Percentiles rank a stretch among this genome's conserved stretches.
These are phyloP conservation scores for Colletotrichum endophyticum DNA, from an alignment of 2,329 filamentous ascomycete genomes.

Conservation along the genomic window DNA sequence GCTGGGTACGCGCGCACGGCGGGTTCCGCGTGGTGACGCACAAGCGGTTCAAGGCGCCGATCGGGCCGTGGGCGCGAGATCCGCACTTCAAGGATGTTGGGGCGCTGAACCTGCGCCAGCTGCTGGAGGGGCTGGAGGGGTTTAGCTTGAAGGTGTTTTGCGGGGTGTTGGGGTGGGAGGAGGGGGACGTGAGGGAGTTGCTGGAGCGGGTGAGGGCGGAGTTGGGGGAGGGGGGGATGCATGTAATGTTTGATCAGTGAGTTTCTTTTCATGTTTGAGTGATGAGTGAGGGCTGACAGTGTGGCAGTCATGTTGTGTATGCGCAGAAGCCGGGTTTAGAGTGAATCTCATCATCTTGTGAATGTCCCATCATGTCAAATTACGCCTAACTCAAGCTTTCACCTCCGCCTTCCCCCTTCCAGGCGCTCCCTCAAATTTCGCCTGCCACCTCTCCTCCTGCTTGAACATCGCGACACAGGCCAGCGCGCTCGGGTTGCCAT, in stretches of 20 bases:
- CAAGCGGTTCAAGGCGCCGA: constrained; percentile 33
- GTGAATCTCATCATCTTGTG: neutral
- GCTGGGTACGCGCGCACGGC: constrained; percentile 33
- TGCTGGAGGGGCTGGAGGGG: constrained; percentile 25
- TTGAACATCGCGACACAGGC: constrained; percentile 57
- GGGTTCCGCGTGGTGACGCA: constrained; percentile 41
- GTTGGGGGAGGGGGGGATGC: neutral
- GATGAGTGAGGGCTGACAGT: neutral
- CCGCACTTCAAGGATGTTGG: constrained; percentile 33
- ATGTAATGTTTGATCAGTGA: neutral
- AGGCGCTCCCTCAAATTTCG: constrained; percentile 52
- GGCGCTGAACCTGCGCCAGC: constrained; percentile 3
- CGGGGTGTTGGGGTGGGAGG: constrained; percentile 28
- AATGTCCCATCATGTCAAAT: neutral
- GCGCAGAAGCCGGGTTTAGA: neutral
- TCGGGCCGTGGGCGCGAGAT: constrained; percentile 41
- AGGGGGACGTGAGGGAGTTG: neutral
- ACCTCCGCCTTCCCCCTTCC: constrained; percentile 48
- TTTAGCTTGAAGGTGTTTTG: constrained; percentile 31
- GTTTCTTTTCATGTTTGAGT: neutral
- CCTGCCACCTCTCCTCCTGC: constrained; percentile 54
- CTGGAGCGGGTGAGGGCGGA: neutral
- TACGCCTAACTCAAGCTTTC: neutral
- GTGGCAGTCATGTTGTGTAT: neutral
- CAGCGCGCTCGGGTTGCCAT: constrained; percentile 53